phyloP scores from a whole-genome alignment of 192 early-diverging fungal genomes.

The Spizellomyces punctatus region DNA sequence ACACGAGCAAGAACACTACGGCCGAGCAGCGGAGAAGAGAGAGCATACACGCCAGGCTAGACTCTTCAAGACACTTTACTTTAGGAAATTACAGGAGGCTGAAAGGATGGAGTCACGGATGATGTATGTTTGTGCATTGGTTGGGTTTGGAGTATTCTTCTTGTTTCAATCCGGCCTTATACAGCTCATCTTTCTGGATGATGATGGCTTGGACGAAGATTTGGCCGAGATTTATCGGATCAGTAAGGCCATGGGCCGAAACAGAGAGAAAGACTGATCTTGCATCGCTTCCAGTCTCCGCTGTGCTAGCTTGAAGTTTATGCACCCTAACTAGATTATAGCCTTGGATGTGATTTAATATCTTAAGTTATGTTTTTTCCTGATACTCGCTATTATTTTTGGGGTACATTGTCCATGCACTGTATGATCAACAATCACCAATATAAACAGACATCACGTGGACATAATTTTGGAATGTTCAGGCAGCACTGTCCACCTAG shows the following conservation, averaged over 20 bases:
- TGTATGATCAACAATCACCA: too few species aligned
- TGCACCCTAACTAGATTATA: too few species aligned
- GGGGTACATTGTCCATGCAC: too few species aligned
- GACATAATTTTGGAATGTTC: too few species aligned
- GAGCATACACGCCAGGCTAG: slow-evolving; percentile 10
- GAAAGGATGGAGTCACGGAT: slow-evolving; percentile 17
- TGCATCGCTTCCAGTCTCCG: too few species aligned
- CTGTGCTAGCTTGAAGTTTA: too few species aligned
- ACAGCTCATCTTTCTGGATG: slow-evolving; percentile 40
- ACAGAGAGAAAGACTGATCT: neutral
- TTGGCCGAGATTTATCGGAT: too few species aligned
- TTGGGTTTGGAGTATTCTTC: slow-evolving; percentile 30
- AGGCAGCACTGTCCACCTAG: too few species aligned
- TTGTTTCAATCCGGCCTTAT: slow-evolving; percentile 33
- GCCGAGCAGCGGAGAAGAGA: slow-evolving; percentile 6
- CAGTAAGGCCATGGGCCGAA: neutral
- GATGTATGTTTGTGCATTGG: slow-evolving; percentile 8
- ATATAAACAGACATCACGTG: too few species aligned
- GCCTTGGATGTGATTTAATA: too few species aligned
- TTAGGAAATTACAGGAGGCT: slow-evolving; percentile 25
- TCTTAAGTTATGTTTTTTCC: too few species aligned
- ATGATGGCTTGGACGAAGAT: slow-evolving; percentile 5
- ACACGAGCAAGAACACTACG: slow-evolving; percentile 44
- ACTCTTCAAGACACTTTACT: slow-evolving; percentile 20
- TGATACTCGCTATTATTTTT: too few species aligned